phyloP scores from a whole-genome alignment of 2,329 filamentous ascomycete genomes.

The Diaporthe batatas region DNA sequence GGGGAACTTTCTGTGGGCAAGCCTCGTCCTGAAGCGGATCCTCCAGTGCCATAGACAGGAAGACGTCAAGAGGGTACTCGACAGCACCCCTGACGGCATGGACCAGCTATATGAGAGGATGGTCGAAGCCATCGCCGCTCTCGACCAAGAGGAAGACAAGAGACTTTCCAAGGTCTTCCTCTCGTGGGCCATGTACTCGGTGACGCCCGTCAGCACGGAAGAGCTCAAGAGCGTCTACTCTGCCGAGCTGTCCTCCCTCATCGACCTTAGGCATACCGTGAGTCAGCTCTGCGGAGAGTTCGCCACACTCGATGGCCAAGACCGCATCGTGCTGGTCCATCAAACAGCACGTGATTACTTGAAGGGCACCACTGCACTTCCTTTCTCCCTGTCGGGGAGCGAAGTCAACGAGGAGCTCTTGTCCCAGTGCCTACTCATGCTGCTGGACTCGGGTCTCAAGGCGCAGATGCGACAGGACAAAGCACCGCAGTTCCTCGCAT shows the following conservation, averaged over 20 bases:
- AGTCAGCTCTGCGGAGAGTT: conserved; percentile 45
- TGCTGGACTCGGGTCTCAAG: background rate
- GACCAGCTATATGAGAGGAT: conserved; percentile 44
- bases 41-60: conserved; percentile 43
- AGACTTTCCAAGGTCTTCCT: conserved; percentile 41
- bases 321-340: conserved; percentile 39
- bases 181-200: conserved; percentile 45
- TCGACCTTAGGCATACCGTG: conserved; percentile 44
- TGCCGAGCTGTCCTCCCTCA: conserved; percentile 37
- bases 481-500: conserved; percentile 37
- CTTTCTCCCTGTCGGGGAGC: background rate
- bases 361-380: background rate
- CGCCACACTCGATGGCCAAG: conserved; percentile 41
- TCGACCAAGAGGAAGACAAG: conserved; percentile 40
- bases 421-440: background rate
- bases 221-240: conserved; percentile 41
- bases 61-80: conserved; percentile 41
- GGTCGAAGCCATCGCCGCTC: conserved; percentile 37
- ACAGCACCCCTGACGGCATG: conserved; percentile 44
- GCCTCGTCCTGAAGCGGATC: conserved; percentile 42
- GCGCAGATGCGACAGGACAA: conserved; percentile 6
- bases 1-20: conserved; percentile 45
- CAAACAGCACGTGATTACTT: conserved; percentile 23
- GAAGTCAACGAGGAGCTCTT: conserved; percentile 32
- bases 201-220: conserved; percentile 41